Evolutionary conservation across 495 filamentous ascomycete species (phyloP), one percentile per base, ranked within the genome.

Genomic region (Xylaria grammica): DNA sequence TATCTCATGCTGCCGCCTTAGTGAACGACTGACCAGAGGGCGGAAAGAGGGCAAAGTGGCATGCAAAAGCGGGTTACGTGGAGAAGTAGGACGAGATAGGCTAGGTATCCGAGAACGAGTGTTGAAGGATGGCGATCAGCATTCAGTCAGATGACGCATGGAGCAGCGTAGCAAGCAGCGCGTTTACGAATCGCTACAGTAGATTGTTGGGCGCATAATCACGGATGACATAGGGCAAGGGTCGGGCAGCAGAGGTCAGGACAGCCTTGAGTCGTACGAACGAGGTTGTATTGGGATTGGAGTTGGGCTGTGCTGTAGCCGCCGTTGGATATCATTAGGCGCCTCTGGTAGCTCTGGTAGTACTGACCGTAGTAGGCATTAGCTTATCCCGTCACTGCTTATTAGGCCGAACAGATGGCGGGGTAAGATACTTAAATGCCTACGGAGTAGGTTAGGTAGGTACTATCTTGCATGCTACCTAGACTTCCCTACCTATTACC

Each of bases 111-210:
- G 40, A 22, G 40, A 58, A 34, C 40, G 55, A 59, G 42, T 20
- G 38, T 22, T 4, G n/a, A 58, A 45, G 54, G 44, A 59, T 48
- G 42, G 56, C 42, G 38, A 58, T 58, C 26, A 58, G 54, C 38
- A 58, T 32, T 59, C 63, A 63, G 64, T 44, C 50, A 69, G 56
- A 68, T 68, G 69, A 68, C 54, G 63, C 67, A 68, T 65, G 58
- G 63, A 58, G 54, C 63, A 65, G 45, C 42, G 34, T 67, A 65
- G 52, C 60, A 74, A 57, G 67, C 66, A 62, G 72, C 69, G 69
- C 65, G 66, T 67, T 65, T 68, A 59, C 56, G 38, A 55, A 67
- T 65, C 42, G 24, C 52, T 56, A 68, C 5, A 17, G 15, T 6
- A 17, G 40, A 42, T 17, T 3, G 26, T 63, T 34, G 62, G 60